phyloP scores from a whole-genome alignment of 345 rosid genomes.

The Aurinia saxatilis region DNA sequence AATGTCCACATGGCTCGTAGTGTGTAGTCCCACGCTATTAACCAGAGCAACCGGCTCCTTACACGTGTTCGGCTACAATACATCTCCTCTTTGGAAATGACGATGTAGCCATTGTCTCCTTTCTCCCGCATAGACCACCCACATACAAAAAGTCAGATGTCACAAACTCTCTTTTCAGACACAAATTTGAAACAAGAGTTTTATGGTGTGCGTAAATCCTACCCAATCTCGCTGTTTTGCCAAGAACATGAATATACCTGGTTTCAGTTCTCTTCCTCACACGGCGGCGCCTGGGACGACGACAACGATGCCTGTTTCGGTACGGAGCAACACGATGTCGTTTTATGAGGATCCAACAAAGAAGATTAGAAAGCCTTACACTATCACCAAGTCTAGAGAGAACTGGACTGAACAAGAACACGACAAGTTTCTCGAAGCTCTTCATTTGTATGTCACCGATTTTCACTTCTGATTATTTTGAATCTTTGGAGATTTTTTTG shows the following conservation, averaged over 20 bases:
- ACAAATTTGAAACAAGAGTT: neutral
- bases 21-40: slow-evolving; percentile 11
- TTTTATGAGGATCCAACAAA: slow-evolving; percentile 46
- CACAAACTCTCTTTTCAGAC: neutral
- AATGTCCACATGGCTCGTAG: slow-evolving; percentile 20
- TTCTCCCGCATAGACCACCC: neutral
- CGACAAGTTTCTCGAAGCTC: slow-evolving; percentile 91
- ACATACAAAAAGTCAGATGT: neutral
- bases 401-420: slow-evolving; percentile 95
- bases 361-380: slow-evolving; percentile 90
- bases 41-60: slow-evolving; percentile 15
- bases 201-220: slow-evolving; percentile 53
- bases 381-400: slow-evolving; percentile 83
- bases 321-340: slow-evolving; percentile 18
- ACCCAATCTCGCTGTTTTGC: slow-evolving; percentile 47
- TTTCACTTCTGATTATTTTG: neutral
- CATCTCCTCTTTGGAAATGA: neutral
- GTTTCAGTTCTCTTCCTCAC: slow-evolving; percentile 33
- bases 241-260: slow-evolving; percentile 39
- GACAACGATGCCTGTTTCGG: neutral
- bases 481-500: neutral
- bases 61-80: slow-evolving; percentile 21
- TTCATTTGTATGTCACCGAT: slow-evolving; percentile 48
- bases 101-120: neutral
- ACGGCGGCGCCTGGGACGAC: neutral